These are phyloP conservation scores for Trametes cubensis DNA, from an alignment of 768 basidiomycete genomes.

Conservation along the genomic window DNA sequence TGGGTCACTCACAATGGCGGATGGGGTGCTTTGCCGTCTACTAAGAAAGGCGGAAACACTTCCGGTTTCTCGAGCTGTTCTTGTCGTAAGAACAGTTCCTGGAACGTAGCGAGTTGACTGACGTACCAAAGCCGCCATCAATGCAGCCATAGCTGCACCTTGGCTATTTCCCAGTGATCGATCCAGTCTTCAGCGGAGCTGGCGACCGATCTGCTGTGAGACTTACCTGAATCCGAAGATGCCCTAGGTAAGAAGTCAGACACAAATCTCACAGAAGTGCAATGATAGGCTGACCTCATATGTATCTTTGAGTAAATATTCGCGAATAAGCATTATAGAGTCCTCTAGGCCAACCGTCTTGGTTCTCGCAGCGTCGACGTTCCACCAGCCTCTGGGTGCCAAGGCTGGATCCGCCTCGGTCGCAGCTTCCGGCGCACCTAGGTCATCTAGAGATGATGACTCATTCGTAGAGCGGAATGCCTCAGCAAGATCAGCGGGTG, in stretches of 20 bases:
- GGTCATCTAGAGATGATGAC: slow-evolving; percentile 34
- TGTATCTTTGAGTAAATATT: slow-evolving; percentile 56
- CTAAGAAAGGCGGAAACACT: slow-evolving; percentile 57
- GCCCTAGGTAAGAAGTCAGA: slow-evolving; percentile 48
- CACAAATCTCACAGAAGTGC: background rate
- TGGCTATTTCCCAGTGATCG: slow-evolving; percentile 48
- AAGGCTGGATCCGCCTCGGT: slow-evolving; percentile 50
- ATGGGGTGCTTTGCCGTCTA: slow-evolving; percentile 66
- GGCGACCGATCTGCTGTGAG: background rate
- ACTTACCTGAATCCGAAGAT: slow-evolving; percentile 77
- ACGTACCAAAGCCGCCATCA: slow-evolving; percentile 69
- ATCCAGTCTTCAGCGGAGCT: too few species aligned
- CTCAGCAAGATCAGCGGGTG: slow-evolving; percentile 60
- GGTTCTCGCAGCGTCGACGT: slow-evolving; percentile 52
- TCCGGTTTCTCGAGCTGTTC: slow-evolving; percentile 56
- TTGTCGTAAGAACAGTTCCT: background rate
- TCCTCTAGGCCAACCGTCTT: slow-evolving; percentile 59
- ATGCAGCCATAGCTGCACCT: slow-evolving; percentile 74
- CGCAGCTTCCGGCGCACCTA: slow-evolving; percentile 44
- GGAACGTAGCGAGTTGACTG: background rate
- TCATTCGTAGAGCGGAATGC: slow-evolving; percentile 32
- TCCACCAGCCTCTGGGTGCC: slow-evolving; percentile 76
- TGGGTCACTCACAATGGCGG: slow-evolving; percentile 66
- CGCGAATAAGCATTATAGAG: slow-evolving; percentile 54
- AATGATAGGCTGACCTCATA: slow-evolving; percentile 64